Evolutionary conservation across 208 protist genomes (phyloP), one percentile per base, ranked within the genome.

Genomic region (Trypanosoma mega): DNA sequence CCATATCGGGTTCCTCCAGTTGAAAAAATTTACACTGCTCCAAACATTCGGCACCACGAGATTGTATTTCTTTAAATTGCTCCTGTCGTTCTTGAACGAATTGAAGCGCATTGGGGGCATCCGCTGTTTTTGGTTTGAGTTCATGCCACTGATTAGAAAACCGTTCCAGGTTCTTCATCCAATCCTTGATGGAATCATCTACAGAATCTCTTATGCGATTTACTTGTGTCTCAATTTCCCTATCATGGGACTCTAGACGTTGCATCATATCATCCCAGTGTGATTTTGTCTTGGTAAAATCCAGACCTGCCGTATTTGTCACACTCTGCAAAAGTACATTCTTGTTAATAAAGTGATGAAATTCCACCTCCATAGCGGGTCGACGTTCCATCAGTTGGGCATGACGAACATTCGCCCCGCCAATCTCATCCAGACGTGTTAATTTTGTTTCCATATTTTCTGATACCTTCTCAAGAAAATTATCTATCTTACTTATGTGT

Each of bases 351-450:
- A 97, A 86, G 66, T 96, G 80, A 68, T 96, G 82, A 53, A 96
- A 95, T 50, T 97, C 80, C 9, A 91, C 83, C 58, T 92, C 78
- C 31, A 94, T 87, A 24, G 74, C 66, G 0, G 80, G 80, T 8
- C 92, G 88, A 69, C 96, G 74, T 58, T 91, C 77, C 55, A 92
- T 93, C 41, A 96, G 70, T 61, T 81, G 60, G 7, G 78, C 81
- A 70, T 93, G 85, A 3, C 77, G 67, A 56, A 90, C 47, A 59
- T 97, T 97, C 3, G 92, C 85, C 63, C 93, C 72, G 46, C 85
- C 83, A 60, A 98, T 96, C 63, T 99, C 96, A 21, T 97, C 93
- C 26, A 98, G 68, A 41, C 92, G 93, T 51, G 95, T 97, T 27
- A 97, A 86, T 63, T 89, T 91, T 20, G 64, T 69, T 43, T 84